A percentile compares a stretch with the other conserved stretches of the same genome.
These are phyloP conservation scores for Phytophthora capsici DNA, from an alignment of 352 stramenopile species.

Conservation along the genomic window DNA sequence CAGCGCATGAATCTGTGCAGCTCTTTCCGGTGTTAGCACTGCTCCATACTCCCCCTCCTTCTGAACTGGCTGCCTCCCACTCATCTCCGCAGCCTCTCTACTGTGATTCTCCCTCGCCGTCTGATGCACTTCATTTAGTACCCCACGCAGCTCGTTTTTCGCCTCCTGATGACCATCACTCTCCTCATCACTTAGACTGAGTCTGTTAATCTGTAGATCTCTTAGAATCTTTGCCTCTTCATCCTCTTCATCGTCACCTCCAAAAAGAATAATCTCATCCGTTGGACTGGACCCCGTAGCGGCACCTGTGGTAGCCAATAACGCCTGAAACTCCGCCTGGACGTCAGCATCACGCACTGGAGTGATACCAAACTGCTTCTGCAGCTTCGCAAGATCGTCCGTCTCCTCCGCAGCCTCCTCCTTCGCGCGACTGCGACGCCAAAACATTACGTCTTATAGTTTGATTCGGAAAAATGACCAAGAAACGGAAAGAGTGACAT, in stretches of 20 bases:
- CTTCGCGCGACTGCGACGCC: conserved; percentile 52
- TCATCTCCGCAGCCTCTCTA: conserved; percentile 29
- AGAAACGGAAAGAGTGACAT: conserved; percentile 25
- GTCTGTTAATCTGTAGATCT: conserved; percentile 47
- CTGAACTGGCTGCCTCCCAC: background rate
- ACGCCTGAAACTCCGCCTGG: conserved; percentile 62
- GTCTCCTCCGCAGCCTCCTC: conserved; percentile 22
- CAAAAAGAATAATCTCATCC: conserved; percentile 57
- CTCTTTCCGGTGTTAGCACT: background rate
- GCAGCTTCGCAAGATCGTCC: conserved; percentile 65
- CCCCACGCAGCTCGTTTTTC: conserved; percentile 41
- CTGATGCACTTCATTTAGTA: conserved; percentile 46
- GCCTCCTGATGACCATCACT: conserved; percentile 34
- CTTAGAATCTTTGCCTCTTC: conserved; percentile 72
- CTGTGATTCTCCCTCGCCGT: conserved; percentile 39
- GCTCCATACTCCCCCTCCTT: background rate
- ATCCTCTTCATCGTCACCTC: conserved; percentile 41
- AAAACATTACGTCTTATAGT: conserved; percentile 55
- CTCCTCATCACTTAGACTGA: conserved; percentile 33
- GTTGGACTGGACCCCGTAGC: conserved; percentile 43
- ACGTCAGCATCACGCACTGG: conserved; percentile 74
- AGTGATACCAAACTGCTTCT: conserved; percentile 82
- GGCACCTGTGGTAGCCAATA: conserved; percentile 42
- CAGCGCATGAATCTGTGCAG: conserved; percentile 43
- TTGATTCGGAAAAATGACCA: conserved; percentile 7